Conservation (phyloP, 306 rosid genomes). For the Trifolium repens region DNA sequence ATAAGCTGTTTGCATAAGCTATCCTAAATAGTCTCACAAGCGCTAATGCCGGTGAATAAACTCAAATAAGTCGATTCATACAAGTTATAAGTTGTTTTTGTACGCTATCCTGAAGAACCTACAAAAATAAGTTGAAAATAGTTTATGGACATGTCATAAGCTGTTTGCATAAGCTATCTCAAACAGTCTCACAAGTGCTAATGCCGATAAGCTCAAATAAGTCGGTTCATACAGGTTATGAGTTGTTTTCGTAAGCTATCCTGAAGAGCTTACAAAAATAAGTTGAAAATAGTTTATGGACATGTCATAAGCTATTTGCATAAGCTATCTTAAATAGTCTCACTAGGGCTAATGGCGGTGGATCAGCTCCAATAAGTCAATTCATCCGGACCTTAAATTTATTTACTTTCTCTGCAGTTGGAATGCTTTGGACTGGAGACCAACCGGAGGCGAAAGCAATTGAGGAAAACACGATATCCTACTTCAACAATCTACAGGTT, state of each 20-base stretch:
- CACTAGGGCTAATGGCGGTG: neutral
- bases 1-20: too few relatives aligned
- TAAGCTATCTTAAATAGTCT: too few relatives aligned
- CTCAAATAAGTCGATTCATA: too few relatives aligned
- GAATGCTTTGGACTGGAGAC: constrained; percentile 92
- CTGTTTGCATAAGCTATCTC: too few relatives aligned
- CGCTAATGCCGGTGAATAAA: too few relatives aligned
- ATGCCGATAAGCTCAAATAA: neutral
- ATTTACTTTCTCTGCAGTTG: constrained; percentile 56
- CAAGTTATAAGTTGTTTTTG: too few relatives aligned
- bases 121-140: too few relatives aligned
- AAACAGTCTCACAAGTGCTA: neutral
- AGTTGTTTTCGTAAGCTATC: neutral
- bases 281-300: neutral
- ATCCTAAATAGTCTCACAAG: neutral
- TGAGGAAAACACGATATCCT: constrained; percentile 75
- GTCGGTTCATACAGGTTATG: neutral
- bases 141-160: too few relatives aligned
- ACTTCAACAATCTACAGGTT: constrained; percentile 80
- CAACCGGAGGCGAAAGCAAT: constrained; percentile 57
- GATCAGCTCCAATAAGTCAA: neutral
- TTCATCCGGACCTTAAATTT: neutral
- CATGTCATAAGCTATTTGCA: too few relatives aligned
- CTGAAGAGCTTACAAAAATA: neutral
- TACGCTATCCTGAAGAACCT: too few relatives aligned